Percentiles rank a stretch among this genome's conserved stretches.
These are phyloP conservation scores for Fomitopsis palustris DNA, from an alignment of 1,284 basidiomycete genomes.

Conservation along the genomic window DNA sequence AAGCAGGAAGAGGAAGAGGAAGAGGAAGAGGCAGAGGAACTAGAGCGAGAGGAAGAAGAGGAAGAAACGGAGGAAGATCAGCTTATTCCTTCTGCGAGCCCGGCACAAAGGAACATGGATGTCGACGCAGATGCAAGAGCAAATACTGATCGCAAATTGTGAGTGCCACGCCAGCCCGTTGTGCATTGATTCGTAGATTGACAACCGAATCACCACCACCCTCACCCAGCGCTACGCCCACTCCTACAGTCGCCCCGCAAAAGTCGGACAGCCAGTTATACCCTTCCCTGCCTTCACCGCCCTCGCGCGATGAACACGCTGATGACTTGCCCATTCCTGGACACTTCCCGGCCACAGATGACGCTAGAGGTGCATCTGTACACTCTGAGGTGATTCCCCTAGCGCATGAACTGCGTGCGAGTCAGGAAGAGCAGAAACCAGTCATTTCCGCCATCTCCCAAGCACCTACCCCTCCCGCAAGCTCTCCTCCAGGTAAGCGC, in stretches of 20 bases:
- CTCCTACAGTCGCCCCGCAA: not conserved
- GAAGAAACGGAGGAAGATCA: conserved; percentile 5
- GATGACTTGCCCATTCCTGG: not conserved
- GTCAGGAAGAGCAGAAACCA: not conserved
- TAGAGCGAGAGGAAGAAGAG: conserved; percentile 2
- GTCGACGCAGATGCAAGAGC: not conserved
- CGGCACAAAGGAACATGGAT: not conserved
- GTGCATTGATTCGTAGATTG: not conserved
- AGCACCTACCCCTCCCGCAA: conserved; percentile 4
- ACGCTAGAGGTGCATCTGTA: not conserved
- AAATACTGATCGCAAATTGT: not conserved
- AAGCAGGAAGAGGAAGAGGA: conserved; percentile 5
- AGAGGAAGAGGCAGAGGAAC: conserved; percentile 3
- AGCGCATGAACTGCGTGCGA: not conserved
- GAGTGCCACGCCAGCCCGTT: not conserved
- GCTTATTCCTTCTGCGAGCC: conserved; percentile 8
- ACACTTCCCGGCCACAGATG: not conserved
- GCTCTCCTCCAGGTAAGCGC: not conserved
- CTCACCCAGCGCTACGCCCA: not conserved
- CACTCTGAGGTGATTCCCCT: not conserved
- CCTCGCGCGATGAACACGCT: not conserved
- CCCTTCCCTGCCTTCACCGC: not conserved
- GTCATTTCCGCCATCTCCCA: not conserved
- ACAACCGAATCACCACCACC: not conserved
- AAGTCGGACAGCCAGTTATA: not conserved